A percentile compares a stretch with the other conserved stretches of the same genome.
Evolutionary conservation across 495 filamentous ascomycete genomes (phyloP).

Genomic region (Lentithecium fluviatile): DNA sequence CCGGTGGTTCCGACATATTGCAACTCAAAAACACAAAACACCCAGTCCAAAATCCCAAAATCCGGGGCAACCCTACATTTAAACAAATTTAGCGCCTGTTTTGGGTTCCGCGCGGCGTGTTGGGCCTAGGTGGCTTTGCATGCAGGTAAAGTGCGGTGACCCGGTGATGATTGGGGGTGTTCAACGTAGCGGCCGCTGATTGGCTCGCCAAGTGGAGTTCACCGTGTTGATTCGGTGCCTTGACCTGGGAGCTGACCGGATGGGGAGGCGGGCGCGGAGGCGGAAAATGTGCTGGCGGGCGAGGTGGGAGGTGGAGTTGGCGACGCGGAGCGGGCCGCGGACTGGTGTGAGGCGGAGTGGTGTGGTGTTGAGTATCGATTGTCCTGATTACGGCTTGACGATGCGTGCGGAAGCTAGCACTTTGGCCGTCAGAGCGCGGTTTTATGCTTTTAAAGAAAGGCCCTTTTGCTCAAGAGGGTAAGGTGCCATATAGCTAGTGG

Average conservation of each 20-base stretch:
- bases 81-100: slow-evolving; percentile 1
- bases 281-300: slow-evolving; percentile 4
- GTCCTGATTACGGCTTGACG: too few species aligned
- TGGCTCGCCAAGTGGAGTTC: slow-evolving; percentile 9
- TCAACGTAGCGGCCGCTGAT: slow-evolving; percentile 34
- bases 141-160: slow-evolving; percentile 30
- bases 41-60: not conserved
- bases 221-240: slow-evolving; percentile 16
- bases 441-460: too few species aligned
- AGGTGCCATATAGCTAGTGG: too few species aligned
- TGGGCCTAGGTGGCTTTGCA: slow-evolving; percentile 27
- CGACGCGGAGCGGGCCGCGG: slow-evolving; percentile 6
- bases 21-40: not conserved
- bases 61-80: slow-evolving; percentile 7
- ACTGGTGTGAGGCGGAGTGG: slow-evolving; percentile 1
- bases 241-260: slow-evolving; percentile 25
- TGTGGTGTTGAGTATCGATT: too few species aligned
- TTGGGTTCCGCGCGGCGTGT: slow-evolving; percentile 1
- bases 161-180: slow-evolving; percentile 30
- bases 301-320: not conserved
- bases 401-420: too few species aligned
- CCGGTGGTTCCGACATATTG: slow-evolving; percentile 23
- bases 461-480: too few species aligned
- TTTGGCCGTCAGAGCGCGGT: too few species aligned
- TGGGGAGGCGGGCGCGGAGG: not conserved